These are phyloP conservation scores for Coniophora puteana DNA, from an alignment of 1,284 basidiomycete genomes.

Conservation along the genomic window DNA sequence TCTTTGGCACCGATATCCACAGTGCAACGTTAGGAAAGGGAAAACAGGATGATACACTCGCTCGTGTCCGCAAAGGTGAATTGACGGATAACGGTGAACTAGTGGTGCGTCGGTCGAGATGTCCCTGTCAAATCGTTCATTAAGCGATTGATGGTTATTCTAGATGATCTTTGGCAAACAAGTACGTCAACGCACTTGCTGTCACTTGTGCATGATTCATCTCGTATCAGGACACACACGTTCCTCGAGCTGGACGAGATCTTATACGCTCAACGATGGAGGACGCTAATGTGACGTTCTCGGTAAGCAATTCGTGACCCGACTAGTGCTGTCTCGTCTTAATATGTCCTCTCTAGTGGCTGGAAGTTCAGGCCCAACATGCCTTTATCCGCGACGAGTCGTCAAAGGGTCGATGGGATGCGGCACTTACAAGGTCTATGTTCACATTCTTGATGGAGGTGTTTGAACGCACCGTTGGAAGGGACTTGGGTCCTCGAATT, in stretches of 20 bases:
- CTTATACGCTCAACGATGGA: constrained; percentile 80
- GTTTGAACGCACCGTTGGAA: constrained; percentile 82
- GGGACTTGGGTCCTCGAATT: constrained; percentile 73
- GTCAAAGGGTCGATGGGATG: constrained; percentile 92
- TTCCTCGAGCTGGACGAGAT: constrained; percentile 80
- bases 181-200: constrained; percentile 34
- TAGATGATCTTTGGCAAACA: constrained; percentile 95
- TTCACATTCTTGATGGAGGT: constrained; percentile 90
- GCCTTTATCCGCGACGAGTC: constrained; percentile 90
- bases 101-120: constrained; percentile 53
- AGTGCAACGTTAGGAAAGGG: constrained; percentile 83
- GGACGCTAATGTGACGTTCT: constrained; percentile 66
- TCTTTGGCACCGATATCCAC: constrained; percentile 91
- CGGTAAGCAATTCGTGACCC: constrained; percentile 42
- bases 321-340: neutral
- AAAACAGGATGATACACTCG: constrained; percentile 75
- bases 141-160: constrained; percentile 5
- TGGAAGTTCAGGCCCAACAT: constrained; percentile 92
- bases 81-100: constrained; percentile 78
- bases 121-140: neutral
- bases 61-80: constrained; percentile 69
- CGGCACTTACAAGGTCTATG: constrained; percentile 77
- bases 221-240: constrained; percentile 76
- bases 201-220: neutral
- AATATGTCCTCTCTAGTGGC: constrained; percentile 42